Conservation (phyloP, 1,284 basidiomycete species). For the Gomphus bonarii region DNA sequence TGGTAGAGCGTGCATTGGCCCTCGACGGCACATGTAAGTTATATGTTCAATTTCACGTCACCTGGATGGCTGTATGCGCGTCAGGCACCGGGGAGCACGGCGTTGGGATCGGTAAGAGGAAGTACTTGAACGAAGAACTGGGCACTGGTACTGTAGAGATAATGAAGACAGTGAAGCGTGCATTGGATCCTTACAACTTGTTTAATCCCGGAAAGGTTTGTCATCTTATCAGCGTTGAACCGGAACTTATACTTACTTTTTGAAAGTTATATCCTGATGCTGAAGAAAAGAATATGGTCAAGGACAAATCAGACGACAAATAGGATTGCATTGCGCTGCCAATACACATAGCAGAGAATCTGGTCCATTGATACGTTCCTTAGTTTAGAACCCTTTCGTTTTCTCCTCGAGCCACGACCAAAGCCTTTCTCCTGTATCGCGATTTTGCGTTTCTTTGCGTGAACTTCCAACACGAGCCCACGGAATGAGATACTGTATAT, state of each 20-base stretch:
- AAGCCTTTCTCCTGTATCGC: conserved; percentile 4
- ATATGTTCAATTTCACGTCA: not conserved
- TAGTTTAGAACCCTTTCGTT: not conserved
- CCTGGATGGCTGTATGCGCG: conserved; percentile 5
- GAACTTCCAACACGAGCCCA: conserved; percentile 9
- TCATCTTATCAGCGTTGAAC: not conserved
- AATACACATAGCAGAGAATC: not conserved
- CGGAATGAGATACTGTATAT: conserved; percentile 6
- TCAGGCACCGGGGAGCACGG: conserved; percentile 79
- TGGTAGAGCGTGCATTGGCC: conserved; percentile 63
- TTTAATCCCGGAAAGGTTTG: conserved; percentile 75
- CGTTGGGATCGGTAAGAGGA: conserved; percentile 71
- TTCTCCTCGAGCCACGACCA: conserved; percentile 4
- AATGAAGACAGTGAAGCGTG: conserved; percentile 72
- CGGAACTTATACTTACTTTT: not conserved
- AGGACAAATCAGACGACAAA: not conserved
- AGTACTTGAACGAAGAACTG: conserved; percentile 63
- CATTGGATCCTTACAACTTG: conserved; percentile 66
- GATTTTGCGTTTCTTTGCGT: not conserved
- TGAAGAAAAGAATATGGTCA: not conserved
- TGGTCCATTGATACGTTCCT: not conserved
- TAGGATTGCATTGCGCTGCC: not conserved
- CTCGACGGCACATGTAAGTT: conserved; percentile 67
- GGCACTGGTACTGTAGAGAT: conserved; percentile 68
- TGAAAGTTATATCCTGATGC: not conserved